Conservation (phyloP, 192 early-diverging fungal genomes). For the Podochytrium sp. region DNA sequence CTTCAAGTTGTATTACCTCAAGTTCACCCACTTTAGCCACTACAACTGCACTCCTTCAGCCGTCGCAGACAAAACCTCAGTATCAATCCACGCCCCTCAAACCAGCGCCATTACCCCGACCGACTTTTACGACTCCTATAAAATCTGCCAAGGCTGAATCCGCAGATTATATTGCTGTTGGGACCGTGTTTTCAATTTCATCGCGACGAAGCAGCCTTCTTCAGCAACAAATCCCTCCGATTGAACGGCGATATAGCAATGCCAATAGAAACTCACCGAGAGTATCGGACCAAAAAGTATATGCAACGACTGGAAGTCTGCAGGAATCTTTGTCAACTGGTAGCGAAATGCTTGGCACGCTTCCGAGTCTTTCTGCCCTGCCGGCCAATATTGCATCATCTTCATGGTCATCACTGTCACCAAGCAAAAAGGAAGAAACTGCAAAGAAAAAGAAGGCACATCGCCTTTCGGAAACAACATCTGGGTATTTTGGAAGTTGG, state of each 20-base stretch:
- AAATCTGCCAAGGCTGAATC: no score
- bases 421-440: constrained; percentile 11
- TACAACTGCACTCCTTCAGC: no score
- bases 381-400: neutral
- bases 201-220: neutral
- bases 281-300: neutral
- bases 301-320: no score
- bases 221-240: neutral
- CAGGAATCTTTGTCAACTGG: no score
- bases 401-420: neutral
- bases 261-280: neutral
- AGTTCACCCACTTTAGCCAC: no score
- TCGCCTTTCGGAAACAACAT: constrained; percentile 26
- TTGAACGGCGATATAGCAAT: neutral
- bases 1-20: no score
- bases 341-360: no score
- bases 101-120: no score
- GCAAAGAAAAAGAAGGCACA: constrained; percentile 28
- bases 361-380: no score
- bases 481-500: constrained; percentile 19
- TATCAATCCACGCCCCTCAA: no score
- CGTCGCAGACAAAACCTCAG: no score
- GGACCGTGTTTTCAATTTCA: neutral
- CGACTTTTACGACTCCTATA: no score
- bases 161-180: neutral